A percentile compares a stretch with the other conserved stretches of the same genome.
Conservation (phyloP, 73 alveolate species). For the Paramecium primaurelia region DNA sequence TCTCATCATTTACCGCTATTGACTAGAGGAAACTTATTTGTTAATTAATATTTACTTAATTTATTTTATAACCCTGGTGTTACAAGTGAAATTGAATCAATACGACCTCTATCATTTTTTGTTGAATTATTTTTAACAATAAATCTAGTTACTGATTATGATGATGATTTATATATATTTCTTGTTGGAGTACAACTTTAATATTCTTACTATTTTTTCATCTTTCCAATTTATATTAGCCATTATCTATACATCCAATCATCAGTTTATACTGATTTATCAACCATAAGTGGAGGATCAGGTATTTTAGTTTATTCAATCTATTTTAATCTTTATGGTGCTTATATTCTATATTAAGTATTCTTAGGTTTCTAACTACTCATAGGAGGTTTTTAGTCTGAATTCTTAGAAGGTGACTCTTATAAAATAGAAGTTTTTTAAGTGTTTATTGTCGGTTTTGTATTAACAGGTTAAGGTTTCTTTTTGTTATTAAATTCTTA, state of each 20-base stretch:
- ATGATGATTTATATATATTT: constrained; percentile 30
- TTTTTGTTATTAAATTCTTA: not conserved
- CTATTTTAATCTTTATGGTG: not conserved
- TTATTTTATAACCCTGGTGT: constrained; percentile 11
- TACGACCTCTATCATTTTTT: constrained; percentile 11
- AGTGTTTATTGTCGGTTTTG: not conserved
- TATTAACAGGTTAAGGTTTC: not conserved
- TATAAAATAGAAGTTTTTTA: not conserved
- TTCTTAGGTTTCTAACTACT: constrained; percentile 17
- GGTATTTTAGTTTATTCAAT: not conserved
- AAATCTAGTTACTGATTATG: constrained; percentile 39
- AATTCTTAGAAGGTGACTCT: not conserved
- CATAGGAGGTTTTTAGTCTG: constrained; percentile 16
- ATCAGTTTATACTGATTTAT: constrained; percentile 13
- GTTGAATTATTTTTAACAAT: not conserved
- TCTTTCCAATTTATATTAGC: constrained; percentile 4
- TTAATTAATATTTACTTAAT: not conserved
- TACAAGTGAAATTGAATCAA: constrained; percentile 19
- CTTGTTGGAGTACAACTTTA: not conserved
- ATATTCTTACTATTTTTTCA: constrained; percentile 20
- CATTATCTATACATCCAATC: constrained; percentile 49
- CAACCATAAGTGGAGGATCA: constrained; percentile 28
- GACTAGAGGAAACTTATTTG: constrained; percentile 35
- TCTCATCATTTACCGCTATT: constrained; percentile 25
- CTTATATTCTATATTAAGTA: constrained; percentile 17